phyloP scores from a whole-genome alignment of 192 early-diverging fungal genomes.

The Podochytrium sp. region DNA sequence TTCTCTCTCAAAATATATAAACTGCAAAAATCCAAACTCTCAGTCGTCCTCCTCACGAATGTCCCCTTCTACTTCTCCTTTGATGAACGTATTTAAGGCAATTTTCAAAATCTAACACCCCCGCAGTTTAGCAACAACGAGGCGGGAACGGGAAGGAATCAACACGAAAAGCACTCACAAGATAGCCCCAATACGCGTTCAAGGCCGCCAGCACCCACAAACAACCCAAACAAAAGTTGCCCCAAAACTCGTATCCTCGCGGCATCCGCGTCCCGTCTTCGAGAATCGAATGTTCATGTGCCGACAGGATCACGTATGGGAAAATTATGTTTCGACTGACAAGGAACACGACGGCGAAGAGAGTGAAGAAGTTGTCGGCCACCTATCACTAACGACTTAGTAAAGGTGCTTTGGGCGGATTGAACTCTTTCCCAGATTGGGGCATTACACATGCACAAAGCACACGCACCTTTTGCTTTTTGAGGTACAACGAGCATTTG shows the following conservation, averaged over 20 bases:
- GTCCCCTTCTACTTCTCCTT: slow-evolving; percentile 50
- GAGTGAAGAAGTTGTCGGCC: slow-evolving; percentile 34
- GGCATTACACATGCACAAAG: neutral
- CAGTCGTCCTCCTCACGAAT: slow-evolving; percentile 46
- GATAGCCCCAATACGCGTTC: slow-evolving; percentile 34
- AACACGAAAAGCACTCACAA: slow-evolving; percentile 18
- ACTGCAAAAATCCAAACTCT: too few species aligned
- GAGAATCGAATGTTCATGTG: slow-evolving; percentile 20
- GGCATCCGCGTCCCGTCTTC: slow-evolving; percentile 36
- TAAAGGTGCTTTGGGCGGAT: neutral
- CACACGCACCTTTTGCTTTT: slow-evolving; percentile 39
- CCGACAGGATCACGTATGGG: slow-evolving; percentile 32
- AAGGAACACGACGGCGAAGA: slow-evolving; percentile 39
- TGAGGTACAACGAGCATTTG: slow-evolving; percentile 48
- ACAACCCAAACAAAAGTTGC: slow-evolving; percentile 32
- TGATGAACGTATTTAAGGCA: slow-evolving; percentile 43
- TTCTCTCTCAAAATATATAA: too few species aligned
- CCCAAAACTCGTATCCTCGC: slow-evolving; percentile 10
- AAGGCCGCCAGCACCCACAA: slow-evolving; percentile 32
- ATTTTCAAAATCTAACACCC: slow-evolving; percentile 59
- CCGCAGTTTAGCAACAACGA: too few species aligned
- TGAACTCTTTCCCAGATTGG: neutral
- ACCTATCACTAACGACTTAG: slow-evolving; percentile 5
- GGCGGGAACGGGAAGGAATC: neutral
- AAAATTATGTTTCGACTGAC: slow-evolving; percentile 34